Percentiles rank a stretch among this genome's conserved stretches.
These are phyloP conservation scores for Aspergillus chevalieri DNA, from an alignment of 2,329 filamentous ascomycete genomes.

Conservation along the genomic window DNA sequence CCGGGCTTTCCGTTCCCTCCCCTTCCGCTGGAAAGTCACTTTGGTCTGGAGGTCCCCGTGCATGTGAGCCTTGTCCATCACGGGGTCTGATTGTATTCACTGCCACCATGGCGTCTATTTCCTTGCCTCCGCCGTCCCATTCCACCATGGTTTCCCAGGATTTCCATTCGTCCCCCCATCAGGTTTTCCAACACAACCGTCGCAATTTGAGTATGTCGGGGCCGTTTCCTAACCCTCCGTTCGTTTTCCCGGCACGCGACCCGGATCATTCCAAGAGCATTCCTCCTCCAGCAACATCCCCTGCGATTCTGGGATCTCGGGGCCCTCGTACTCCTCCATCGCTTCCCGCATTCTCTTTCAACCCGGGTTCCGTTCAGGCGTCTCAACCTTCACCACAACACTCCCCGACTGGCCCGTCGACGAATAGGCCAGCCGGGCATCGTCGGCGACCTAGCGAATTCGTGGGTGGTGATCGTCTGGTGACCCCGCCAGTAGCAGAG, in stretches of 20 bases:
- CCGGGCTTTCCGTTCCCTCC: slow-evolving; percentile 17
- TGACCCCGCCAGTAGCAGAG: slow-evolving; percentile 58
- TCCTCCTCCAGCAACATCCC: slow-evolving; percentile 39
- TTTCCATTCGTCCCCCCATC: slow-evolving; percentile 16
- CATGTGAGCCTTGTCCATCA: slow-evolving; percentile 15
- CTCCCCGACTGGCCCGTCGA: slow-evolving; percentile 49
- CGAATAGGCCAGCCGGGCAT: slow-evolving; percentile 52
- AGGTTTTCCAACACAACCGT: slow-evolving; percentile 16
- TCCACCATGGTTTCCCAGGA: slow-evolving; percentile 20
- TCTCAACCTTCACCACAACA: slow-evolving; percentile 35
- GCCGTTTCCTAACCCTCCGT: slow-evolving; percentile 54
- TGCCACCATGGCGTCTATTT: slow-evolving; percentile 31
- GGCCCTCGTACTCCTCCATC: slow-evolving; percentile 30
- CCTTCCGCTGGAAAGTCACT: slow-evolving; percentile 14
- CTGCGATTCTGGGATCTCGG: slow-evolving; percentile 45
- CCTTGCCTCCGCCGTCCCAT: slow-evolving; percentile 27
- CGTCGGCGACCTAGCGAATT: slow-evolving; percentile 79
- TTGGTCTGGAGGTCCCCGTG: slow-evolving; percentile 24
- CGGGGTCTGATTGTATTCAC: neutral
- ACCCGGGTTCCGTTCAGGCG: slow-evolving; percentile 25
- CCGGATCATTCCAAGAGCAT: slow-evolving; percentile 26
- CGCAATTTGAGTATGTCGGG: slow-evolving; percentile 23
- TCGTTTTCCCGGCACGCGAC: slow-evolving; percentile 54
- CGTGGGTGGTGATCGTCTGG: slow-evolving; percentile 59
- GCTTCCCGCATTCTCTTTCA: slow-evolving; percentile 35